Evolutionary conservation across 805 yeast species (phyloP).

Genomic region (Sugiyamaella smithiae): DNA sequence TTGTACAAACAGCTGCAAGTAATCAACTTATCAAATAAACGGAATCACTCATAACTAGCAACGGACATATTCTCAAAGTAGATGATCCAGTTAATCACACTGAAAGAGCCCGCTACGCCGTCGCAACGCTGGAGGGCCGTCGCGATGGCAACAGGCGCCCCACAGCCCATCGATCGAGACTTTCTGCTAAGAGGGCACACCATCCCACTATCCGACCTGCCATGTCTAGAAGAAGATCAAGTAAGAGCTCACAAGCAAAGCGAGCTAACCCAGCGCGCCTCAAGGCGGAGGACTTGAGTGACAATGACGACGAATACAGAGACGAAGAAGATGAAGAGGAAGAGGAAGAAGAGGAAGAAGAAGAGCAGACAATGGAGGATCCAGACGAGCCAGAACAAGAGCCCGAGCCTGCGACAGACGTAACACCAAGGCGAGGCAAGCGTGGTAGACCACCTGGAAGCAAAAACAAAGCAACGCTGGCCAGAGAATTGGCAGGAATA

Average conservation of each 20-base stretch:
- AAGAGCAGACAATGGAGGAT: conserved; percentile 29
- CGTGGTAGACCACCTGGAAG: conserved; percentile 38
- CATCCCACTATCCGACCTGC: background rate
- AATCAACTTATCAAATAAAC: too few species aligned
- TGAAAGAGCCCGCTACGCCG: too few species aligned
- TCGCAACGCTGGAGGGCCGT: too few species aligned
- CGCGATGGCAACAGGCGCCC: too few species aligned
- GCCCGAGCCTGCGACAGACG: conserved; percentile 22
- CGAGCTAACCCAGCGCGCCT: conserved; percentile 24
- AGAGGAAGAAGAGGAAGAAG: conserved; percentile 27
- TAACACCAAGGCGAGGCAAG: conserved; percentile 23
- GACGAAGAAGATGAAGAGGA: conserved; percentile 31
- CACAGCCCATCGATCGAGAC: too few species aligned
- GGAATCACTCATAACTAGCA: too few species aligned
- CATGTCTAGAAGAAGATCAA: conserved; percentile 4
- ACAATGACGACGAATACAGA: conserved; percentile 28
- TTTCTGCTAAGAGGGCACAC: background rate
- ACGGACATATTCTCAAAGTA: too few species aligned
- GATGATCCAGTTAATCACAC: too few species aligned
- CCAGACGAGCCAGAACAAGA: conserved; percentile 24
- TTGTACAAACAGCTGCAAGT: too few species aligned
- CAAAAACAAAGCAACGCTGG: conserved; percentile 27
- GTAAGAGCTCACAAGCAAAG: background rate
- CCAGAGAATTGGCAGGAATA: conserved; percentile 18
- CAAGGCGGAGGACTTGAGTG: conserved; percentile 33